Percentiles rank a stretch among this genome's conserved stretches.
Conservation (phyloP, 2,329 filamentous ascomycete genomes). For the Pseudocercospora vitis region DNA sequence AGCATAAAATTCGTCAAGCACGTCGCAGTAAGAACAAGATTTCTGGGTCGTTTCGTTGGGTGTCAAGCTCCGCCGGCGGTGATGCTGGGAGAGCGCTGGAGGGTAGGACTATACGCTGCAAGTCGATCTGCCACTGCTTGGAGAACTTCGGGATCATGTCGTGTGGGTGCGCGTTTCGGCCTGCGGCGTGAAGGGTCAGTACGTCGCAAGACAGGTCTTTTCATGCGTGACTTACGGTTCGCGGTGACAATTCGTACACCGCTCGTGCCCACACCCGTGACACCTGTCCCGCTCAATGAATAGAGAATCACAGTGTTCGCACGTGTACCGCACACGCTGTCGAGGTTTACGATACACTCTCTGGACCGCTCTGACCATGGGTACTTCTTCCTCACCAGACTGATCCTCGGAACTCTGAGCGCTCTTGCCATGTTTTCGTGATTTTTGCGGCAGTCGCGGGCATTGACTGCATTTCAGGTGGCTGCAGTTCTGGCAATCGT, state of each 20-base stretch:
- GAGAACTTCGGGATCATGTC: conserved; percentile 26
- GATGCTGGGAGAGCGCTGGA: conserved; percentile 6
- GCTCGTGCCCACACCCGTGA: conserved; percentile 31
- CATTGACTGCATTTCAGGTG: conserved; percentile 77
- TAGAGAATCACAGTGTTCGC: conserved; percentile 64
- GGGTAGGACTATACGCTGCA: conserved; percentile 20
- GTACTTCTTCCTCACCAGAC: conserved; percentile 34
- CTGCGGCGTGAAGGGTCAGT: conserved; percentile 11
- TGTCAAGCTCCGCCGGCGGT: conserved; percentile 11
- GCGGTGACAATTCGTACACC: conserved; percentile 53
- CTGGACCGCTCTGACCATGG: conserved; percentile 29
- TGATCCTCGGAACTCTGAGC: conserved; percentile 13
- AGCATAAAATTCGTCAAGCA: not conserved
- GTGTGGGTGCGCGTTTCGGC: conserved; percentile 19
- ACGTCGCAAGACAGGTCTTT: not conserved
- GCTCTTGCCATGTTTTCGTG: conserved; percentile 36
- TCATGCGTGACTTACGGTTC: conserved; percentile 43
- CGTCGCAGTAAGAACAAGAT: not conserved
- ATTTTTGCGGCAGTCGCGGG: conserved; percentile 72
- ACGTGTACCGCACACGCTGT: conserved; percentile 51
- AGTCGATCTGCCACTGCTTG: conserved; percentile 24
- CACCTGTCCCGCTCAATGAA: conserved; percentile 60
- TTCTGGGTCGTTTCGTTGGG: not conserved
- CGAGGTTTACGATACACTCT: conserved; percentile 48
- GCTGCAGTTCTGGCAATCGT: conserved; percentile 62